A percentile compares a stretch with the other conserved stretches of the same genome.
phyloP scores from a whole-genome alignment of 768 basidiomycete species.

The Pleurotus tuber-regium region DNA sequence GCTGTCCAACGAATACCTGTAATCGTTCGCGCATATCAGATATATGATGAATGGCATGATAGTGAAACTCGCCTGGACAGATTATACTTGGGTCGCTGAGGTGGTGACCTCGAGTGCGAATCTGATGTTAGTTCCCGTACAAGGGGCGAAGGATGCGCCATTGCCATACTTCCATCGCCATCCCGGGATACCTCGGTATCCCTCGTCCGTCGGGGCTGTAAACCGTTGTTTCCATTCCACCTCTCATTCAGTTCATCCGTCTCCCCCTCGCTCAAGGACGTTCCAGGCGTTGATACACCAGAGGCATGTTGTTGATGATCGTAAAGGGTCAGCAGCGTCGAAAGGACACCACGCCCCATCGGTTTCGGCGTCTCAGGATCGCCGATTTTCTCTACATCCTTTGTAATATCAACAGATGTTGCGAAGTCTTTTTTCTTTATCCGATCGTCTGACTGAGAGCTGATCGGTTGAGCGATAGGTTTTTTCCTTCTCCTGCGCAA shows the following conservation, averaged over 20 bases:
- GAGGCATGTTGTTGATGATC: slow-evolving; percentile 31
- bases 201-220: slow-evolving; percentile 5
- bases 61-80: slow-evolving; percentile 48
- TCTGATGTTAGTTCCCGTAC: slow-evolving; percentile 8
- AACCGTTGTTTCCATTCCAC: no score
- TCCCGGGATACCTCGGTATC: neutral
- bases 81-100: slow-evolving; percentile 57
- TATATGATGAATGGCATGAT: neutral
- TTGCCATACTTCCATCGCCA: slow-evolving; percentile 3
- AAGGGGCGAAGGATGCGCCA: slow-evolving; percentile 10
- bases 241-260: slow-evolving; percentile 10
- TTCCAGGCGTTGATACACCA: slow-evolving; percentile 19
- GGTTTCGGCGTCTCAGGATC: slow-evolving; percentile 15
- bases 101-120: slow-evolving; percentile 11
- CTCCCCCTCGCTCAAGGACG: neutral
- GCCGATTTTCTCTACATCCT: slow-evolving; percentile 13
- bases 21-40: no score
- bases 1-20: slow-evolving; percentile 24
- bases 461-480: slow-evolving; percentile 10
- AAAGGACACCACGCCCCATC: slow-evolving; percentile 52
- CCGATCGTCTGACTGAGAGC: slow-evolving; percentile 9
- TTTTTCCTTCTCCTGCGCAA: slow-evolving; percentile 5
- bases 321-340: slow-evolving; percentile 65
- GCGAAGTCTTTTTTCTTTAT: slow-evolving; percentile 14
- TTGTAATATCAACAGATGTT: slow-evolving; percentile 13